Conservation (phyloP, 805 yeast species). For the Candida nanaspora region DNA sequence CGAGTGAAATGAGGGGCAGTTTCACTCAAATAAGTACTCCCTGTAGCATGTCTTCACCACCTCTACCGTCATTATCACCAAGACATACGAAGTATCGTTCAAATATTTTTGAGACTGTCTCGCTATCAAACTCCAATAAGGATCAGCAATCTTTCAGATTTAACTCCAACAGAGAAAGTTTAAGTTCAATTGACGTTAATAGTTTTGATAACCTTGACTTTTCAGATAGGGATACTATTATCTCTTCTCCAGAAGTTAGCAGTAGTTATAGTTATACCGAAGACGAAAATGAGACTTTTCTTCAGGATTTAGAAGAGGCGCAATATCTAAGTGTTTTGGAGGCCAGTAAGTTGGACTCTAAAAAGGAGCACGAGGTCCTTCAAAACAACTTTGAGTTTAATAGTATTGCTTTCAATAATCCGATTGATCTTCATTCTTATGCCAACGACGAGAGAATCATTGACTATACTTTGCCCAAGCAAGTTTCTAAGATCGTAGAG, state of each 20-base stretch:
- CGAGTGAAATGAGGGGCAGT: too few species aligned
- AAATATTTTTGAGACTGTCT: too few species aligned
- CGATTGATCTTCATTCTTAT: background rate
- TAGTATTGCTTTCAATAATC: background rate
- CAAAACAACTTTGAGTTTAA: background rate
- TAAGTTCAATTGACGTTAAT: background rate
- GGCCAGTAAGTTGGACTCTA: background rate
- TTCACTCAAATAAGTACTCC: too few species aligned
- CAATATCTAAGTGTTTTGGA: background rate
- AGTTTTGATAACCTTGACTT: background rate
- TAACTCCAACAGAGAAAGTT: background rate
- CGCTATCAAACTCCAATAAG: too few species aligned
- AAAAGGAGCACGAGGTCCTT: background rate
- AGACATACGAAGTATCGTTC: too few species aligned
- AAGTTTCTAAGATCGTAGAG: background rate
- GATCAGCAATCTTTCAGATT: too few species aligned
- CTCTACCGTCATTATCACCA: too few species aligned
- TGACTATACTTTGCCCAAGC: background rate
- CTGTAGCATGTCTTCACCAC: too few species aligned
- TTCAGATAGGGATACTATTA: background rate
- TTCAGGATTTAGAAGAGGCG: background rate
- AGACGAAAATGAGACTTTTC: background rate
- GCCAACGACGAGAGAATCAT: background rate
- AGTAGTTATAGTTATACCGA: background rate
- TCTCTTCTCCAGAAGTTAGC: background rate